These are phyloP conservation scores for Kodamaea arcana DNA, from an alignment of 1,139 yeast species.

Conservation along the genomic window DNA sequence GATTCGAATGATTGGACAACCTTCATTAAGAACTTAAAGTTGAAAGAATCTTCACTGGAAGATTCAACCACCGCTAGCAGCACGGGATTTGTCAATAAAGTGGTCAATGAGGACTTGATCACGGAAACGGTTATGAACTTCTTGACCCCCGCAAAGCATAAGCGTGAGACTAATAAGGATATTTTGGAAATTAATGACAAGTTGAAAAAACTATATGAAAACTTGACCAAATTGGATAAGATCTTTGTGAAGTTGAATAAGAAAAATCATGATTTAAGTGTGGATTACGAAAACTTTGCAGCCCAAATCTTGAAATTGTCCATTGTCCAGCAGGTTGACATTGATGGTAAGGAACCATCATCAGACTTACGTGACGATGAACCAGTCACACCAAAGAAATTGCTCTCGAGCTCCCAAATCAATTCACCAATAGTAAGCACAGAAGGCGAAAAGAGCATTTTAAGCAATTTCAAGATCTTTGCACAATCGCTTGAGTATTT, in stretches of 20 bases:
- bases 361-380: constrained; percentile 1
- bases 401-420: constrained; percentile 1
- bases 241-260: constrained; percentile 70
- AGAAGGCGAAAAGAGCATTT: constrained; percentile 13
- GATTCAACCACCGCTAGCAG: constrained; percentile 15
- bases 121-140: constrained; percentile 92
- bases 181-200: constrained; percentile 80
- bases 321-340: constrained; percentile 35
- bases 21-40: constrained; percentile 60
- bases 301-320: constrained; percentile 68
- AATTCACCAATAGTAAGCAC: constrained; percentile 2
- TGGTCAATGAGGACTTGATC: constrained; percentile 56
- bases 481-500: constrained; percentile 49
- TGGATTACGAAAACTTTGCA: constrained; percentile 70
- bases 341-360: constrained; percentile 1
- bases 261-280: constrained; percentile 67
- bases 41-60: constrained; percentile 12
- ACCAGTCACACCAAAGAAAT: constrained; percentile 10
- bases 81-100: constrained; percentile 34
- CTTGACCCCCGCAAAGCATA: constrained; percentile 67
- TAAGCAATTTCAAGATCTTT: constrained; percentile 36
- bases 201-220: constrained; percentile 79
- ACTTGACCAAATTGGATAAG: constrained; percentile 71
- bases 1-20: constrained; percentile 84
- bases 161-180: constrained; percentile 69